Conservation (phyloP, 2,329 filamentous ascomycete genomes). For the Colletotrichum cereale region DNA sequence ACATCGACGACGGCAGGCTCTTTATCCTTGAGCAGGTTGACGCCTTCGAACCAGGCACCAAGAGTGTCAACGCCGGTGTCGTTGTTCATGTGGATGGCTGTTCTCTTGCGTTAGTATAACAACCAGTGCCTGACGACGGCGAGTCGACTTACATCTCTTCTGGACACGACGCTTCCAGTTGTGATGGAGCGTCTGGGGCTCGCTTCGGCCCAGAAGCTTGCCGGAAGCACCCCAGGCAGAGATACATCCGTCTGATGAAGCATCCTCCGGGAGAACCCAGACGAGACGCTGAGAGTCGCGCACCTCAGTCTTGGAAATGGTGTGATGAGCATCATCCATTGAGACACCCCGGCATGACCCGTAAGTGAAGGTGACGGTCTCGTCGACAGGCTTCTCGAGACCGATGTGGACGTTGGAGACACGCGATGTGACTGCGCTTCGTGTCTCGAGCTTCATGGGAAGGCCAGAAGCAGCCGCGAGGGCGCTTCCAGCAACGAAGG, state of each 20-base stretch:
- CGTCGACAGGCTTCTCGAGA: slow-evolving; percentile 39
- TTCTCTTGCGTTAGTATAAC: slow-evolving; percentile 43
- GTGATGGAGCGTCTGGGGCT: slow-evolving; percentile 48
- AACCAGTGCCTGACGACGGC: slow-evolving; percentile 2
- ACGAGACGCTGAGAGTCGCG: slow-evolving; percentile 43
- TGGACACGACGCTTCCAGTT: slow-evolving; percentile 44
- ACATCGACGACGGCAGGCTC: slow-evolving; percentile 66
- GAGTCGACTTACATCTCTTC: slow-evolving; percentile 36
- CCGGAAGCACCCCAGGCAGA: slow-evolving; percentile 53
- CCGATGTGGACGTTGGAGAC: slow-evolving; percentile 50
- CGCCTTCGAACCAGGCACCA: slow-evolving; percentile 76
- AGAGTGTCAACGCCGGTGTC: slow-evolving; percentile 59
- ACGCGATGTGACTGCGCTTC: slow-evolving; percentile 48
- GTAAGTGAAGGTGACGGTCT: slow-evolving; percentile 43
- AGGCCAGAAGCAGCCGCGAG: slow-evolving; percentile 40
- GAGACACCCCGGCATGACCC: slow-evolving; percentile 42
- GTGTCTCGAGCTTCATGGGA: slow-evolving; percentile 52
- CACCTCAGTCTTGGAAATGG: slow-evolving; percentile 39
- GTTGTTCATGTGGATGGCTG: slow-evolving; percentile 61
- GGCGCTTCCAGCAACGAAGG: slow-evolving; percentile 34
- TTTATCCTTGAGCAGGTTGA: slow-evolving; percentile 68
- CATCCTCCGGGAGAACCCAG: slow-evolving; percentile 44
- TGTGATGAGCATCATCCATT: slow-evolving; percentile 41
- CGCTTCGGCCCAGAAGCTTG: slow-evolving; percentile 51
- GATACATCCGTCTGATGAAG: slow-evolving; percentile 52